Base-by-base conservation (phyloP, 2,329 filamentous ascomycete species). In the Pochonia chlamydosporia region DNA sequence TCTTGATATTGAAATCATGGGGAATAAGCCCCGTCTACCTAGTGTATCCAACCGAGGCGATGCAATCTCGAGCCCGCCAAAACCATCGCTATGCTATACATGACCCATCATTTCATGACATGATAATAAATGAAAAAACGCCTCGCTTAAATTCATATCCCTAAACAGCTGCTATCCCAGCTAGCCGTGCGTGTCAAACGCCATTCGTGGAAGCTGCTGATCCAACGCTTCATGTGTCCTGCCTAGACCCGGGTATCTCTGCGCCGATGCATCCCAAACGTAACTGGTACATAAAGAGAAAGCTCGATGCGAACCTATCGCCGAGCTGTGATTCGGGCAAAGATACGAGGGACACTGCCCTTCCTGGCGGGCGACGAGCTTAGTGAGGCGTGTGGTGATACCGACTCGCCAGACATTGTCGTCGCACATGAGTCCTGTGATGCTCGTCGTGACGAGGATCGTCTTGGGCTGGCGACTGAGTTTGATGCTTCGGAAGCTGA, bases 311-410 rank as follows among this genome's bases (percentile, higher is more conserved):
- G 35, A 39, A 23, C 20, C 18, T 31, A 48, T 48, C 49, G 49
- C 16, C 45, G 45, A 18, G 49, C 40, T 21, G 49, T 46, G 13
- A 50, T 45, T 23, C 45, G 45, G 9, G 49, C 45, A n/a, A 50
- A 46, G 5, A 50, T 48, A 25, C 42, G 47, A 23, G 49, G 49
- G 18, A 50, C 42, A 24, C 49, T 46, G 14, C 49, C 46, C n/a
- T 43, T 46, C 18, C 45, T 42, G 21, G 24, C 50, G n/a, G 49
- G 49, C 16, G 49, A 50, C 9, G 49, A 50, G 31, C 49, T 48
- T 10, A 50, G 21, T n/a, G 45, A 48, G 42, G 48, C 42, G 25
- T 46, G 48, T 23, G 26, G 31, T n/a, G 48, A 47, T 18, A 40
- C 24, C 16, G 44, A 48, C 14, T 43, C 46, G 9, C 36, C 45